A percentile compares a stretch with the other conserved stretches of the same genome.
Evolutionary conservation across 192 early-diverging fungal genomes (phyloP).

Genomic region (Kickxella alabastrina): DNA sequence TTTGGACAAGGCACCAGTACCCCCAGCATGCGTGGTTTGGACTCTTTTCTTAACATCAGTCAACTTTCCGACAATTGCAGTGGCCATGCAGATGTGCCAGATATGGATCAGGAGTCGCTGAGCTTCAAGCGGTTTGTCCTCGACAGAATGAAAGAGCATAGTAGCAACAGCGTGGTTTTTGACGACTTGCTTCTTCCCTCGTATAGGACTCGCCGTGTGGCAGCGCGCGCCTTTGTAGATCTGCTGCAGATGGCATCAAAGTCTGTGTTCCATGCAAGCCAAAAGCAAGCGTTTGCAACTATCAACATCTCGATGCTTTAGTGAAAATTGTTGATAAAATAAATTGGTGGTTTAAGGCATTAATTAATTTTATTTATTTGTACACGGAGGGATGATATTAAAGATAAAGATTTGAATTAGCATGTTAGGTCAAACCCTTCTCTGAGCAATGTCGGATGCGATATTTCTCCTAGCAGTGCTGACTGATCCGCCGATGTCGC

Average conservation of each 20-base stretch:
- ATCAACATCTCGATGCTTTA: slow-evolving; percentile 19
- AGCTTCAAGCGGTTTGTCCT: slow-evolving; percentile 30
- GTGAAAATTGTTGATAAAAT: too few species aligned
- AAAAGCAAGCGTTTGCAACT: slow-evolving; percentile 5
- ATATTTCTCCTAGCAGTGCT: slow-evolving; percentile 7
- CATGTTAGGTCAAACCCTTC: slow-evolving; percentile 11
- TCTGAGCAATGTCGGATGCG: slow-evolving; percentile 2
- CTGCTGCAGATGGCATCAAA: slow-evolving; percentile 31
- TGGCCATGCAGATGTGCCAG: background rate
- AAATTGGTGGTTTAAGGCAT: too few species aligned
- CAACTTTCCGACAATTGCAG: background rate
- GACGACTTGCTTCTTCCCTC: slow-evolving; percentile 16
- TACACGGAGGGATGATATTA: too few species aligned
- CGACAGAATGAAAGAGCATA: slow-evolving; percentile 9
- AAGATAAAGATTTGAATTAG: too few species aligned
- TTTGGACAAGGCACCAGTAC: background rate
- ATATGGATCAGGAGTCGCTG: slow-evolving; percentile 19
- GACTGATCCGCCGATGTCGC: slow-evolving; percentile 11
- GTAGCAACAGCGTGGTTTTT: slow-evolving; percentile 7
- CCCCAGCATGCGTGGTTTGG: slow-evolving; percentile 19
- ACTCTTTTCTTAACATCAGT: slow-evolving; percentile 33
- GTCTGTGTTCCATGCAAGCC: slow-evolving; percentile 24
- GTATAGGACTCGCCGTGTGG: slow-evolving; percentile 26
- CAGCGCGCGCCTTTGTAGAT: slow-evolving; percentile 41
- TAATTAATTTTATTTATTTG: too few species aligned